A percentile compares a stretch with the other conserved stretches of the same genome.
Conservation (phyloP, 75 land plant genomes). For the Pinus taeda region DNA sequence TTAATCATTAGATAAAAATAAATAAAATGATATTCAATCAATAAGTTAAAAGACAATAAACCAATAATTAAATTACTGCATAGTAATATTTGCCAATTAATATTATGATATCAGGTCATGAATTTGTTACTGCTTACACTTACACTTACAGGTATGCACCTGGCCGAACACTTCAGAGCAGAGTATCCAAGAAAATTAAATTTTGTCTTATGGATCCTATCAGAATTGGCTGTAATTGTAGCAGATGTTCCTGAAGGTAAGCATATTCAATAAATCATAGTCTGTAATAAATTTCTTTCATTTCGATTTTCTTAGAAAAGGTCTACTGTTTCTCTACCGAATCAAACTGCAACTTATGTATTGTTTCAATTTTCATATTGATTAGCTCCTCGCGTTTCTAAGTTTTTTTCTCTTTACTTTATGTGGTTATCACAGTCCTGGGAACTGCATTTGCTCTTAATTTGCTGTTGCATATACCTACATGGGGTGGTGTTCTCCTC, state of each 20-base stretch:
- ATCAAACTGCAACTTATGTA: no score
- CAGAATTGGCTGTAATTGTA: constrained; percentile 77
- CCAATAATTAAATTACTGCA: no score
- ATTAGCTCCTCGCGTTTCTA: no score
- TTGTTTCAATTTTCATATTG: no score
- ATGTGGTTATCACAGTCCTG: constrained; percentile 43
- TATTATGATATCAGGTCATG: neutral
- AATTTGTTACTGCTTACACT: neutral
- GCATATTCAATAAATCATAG: no score
- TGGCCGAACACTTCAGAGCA: constrained; percentile 69
- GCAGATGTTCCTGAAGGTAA: constrained; percentile 90
- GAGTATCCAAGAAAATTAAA: constrained; percentile 76
- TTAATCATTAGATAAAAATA: no score
- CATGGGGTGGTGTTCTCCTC: constrained; percentile 84
- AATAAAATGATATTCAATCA: no score
- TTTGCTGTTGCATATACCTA: constrained; percentile 69
- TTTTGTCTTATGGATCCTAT: constrained; percentile 68
- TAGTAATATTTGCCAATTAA: no score
- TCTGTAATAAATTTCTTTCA: no score
- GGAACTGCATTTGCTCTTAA: constrained; percentile 93
- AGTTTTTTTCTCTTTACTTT: neutral
- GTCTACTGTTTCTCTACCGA: no score
- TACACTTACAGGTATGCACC: constrained; percentile 66
- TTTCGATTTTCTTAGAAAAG: no score
- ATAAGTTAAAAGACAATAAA: no score